phyloP scores from a whole-genome alignment of 2,329 filamentous ascomycete species.

The Teratosphaeria epicoccoides region DNA sequence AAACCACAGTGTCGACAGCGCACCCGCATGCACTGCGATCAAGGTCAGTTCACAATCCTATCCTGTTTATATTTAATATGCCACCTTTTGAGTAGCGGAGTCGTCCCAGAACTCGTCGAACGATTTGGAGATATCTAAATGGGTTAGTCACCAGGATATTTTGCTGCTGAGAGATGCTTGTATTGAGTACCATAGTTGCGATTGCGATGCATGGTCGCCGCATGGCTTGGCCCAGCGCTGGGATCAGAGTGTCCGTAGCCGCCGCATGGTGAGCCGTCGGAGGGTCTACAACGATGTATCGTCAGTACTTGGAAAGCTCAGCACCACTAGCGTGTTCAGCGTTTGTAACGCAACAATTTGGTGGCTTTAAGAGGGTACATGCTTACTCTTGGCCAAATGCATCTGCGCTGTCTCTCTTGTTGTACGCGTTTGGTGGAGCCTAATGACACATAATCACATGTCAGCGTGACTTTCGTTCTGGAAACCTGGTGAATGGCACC shows the following conservation, averaged over 20 bases:
- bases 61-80: not conserved
- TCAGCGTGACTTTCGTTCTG: not conserved
- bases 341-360: not conserved
- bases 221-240: conserved; percentile 6
- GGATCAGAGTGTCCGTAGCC: conserved; percentile 2
- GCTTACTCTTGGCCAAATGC: conserved; percentile 12
- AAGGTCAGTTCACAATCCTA: not conserved
- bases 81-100: conserved; percentile 17
- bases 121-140: conserved; percentile 8
- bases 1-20: conserved; percentile 40
- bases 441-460: not conserved
- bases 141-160: not conserved
- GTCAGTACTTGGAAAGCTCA: not conserved
- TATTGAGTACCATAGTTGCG: conserved; percentile 12
- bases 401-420: conserved; percentile 15
- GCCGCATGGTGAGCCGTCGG: conserved; percentile 7
- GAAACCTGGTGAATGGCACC: not conserved
- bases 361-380: not conserved
- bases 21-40: conserved; percentile 37
- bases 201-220: conserved; percentile 15
- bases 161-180: not conserved
- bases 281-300: not conserved
- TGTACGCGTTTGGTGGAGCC: conserved; percentile 22
- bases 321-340: not conserved
- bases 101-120: conserved; percentile 25